Conservation (phyloP, 768 basidiomycete genomes). For the Boletus bicolor region DNA sequence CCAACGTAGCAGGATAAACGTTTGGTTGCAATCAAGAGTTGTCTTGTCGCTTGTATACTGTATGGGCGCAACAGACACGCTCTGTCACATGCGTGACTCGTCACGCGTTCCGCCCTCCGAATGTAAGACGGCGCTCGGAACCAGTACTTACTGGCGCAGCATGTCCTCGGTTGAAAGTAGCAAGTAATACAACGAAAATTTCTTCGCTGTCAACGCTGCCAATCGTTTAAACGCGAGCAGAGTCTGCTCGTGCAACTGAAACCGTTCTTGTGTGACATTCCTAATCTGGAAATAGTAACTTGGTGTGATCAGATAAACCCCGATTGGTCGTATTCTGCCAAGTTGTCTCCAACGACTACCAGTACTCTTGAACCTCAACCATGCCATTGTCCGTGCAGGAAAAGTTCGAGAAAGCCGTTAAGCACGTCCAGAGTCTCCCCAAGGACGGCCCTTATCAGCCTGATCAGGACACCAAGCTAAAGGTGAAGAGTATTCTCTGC, state of each 20-base stretch:
- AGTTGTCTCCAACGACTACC: background rate
- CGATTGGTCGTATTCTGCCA: background rate
- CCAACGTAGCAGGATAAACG: constrained; percentile 7
- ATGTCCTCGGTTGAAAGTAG: background rate
- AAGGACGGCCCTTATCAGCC: constrained; percentile 74
- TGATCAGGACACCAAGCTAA: constrained; percentile 68
- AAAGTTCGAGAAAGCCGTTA: constrained; percentile 75
- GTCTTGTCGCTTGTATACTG: background rate
- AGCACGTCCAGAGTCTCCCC: constrained; percentile 64
- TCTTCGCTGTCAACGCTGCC: background rate
- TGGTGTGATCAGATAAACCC: constrained; percentile 20
- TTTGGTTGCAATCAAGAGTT: constrained; percentile 16
- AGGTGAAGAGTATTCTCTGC: constrained; percentile 45
- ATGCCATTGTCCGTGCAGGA: constrained; percentile 50
- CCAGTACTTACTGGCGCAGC: background rate
- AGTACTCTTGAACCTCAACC: constrained; percentile 20
- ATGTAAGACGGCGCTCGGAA: constrained; percentile 11
- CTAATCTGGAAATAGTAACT: constrained; percentile 9
- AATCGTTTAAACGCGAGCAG: background rate
- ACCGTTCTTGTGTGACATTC: constrained; percentile 3
- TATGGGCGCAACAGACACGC: constrained; percentile 18
- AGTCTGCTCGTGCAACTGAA: constrained; percentile 1
- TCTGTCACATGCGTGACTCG: constrained; percentile 23
- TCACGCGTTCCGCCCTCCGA: constrained; percentile 10
- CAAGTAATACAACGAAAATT: background rate